phyloP scores from a whole-genome alignment of 1,139 yeast genomes.

The Meyerozyma guilliermondii region DNA sequence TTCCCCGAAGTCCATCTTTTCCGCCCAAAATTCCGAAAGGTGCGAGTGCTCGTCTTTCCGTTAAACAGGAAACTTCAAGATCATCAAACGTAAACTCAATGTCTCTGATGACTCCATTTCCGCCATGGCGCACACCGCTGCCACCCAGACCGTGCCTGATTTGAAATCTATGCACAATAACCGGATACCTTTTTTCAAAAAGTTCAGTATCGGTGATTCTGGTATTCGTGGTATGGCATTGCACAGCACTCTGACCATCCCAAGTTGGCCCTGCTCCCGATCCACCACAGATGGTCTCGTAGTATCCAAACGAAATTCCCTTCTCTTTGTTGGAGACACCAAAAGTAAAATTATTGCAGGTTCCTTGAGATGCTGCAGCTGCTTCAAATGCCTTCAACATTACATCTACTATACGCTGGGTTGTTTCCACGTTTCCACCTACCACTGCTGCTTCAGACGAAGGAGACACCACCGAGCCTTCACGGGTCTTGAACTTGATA shows the following conservation, averaged over 20 bases:
- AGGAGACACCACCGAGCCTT: constrained; percentile 66
- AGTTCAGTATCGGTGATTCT: constrained; percentile 68
- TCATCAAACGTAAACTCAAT: constrained; percentile 49
- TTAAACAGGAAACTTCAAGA: constrained; percentile 53
- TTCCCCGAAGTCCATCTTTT: constrained; percentile 52
- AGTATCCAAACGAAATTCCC: constrained; percentile 57
- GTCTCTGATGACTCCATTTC: constrained; percentile 60
- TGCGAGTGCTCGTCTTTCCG: constrained; percentile 54
- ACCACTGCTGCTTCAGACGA: constrained; percentile 78
- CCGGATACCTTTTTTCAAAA: constrained; percentile 63
- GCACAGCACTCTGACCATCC: constrained; percentile 62
- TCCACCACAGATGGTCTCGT: constrained; percentile 72
- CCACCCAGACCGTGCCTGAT: constrained; percentile 57
- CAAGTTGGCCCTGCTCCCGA: constrained; percentile 63
- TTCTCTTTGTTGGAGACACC: constrained; percentile 41
- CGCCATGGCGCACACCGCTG: constrained; percentile 48
- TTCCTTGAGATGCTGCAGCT: constrained; percentile 76
- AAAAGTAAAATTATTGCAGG: constrained; percentile 70
- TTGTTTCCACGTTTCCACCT: constrained; percentile 86
- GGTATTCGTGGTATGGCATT: constrained; percentile 69
- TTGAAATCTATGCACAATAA: constrained; percentile 50
- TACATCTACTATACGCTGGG: constrained; percentile 79
- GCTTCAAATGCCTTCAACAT: constrained; percentile 70
- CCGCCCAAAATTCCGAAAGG: constrained; percentile 66
- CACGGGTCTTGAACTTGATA: constrained; percentile 59